A percentile compares a stretch with the other conserved stretches of the same genome.
Evolutionary conservation across 257 asterid genomes (phyloP).

Genomic region (Osmanthus fragrans): DNA sequence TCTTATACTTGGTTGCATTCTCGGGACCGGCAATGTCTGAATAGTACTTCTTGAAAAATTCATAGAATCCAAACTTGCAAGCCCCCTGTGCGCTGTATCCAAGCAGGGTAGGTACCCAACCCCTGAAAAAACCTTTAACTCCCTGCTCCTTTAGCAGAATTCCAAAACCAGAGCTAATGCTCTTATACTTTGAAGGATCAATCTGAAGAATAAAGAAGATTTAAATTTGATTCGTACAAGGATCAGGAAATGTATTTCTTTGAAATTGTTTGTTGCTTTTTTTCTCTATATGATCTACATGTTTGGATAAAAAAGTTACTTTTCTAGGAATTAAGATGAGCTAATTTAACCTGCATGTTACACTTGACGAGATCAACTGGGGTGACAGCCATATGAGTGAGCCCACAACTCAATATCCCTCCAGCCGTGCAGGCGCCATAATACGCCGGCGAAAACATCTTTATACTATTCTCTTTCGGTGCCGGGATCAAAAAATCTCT

Average conservation of each 20-base stretch:
- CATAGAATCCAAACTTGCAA: constrained; percentile 73
- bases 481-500: constrained; percentile 48
- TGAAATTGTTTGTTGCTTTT: neutral
- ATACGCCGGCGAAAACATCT: constrained; percentile 69
- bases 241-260: neutral
- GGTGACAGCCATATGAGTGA: constrained; percentile 75
- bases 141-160: constrained; percentile 73
- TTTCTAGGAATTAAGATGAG: neutral
- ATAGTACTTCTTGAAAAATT: constrained; percentile 72
- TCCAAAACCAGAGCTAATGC: constrained; percentile 62
- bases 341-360: constrained; percentile 73
- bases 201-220: constrained; percentile 40
- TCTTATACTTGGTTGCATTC: constrained; percentile 72
- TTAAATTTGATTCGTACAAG: neutral
- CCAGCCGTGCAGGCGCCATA: constrained; percentile 65
- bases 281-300: neutral
- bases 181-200: constrained; percentile 76
- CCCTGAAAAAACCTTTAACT: constrained; percentile 60
- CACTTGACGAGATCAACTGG: constrained; percentile 93
- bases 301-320: neutral
- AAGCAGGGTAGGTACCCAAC: constrained; percentile 82
- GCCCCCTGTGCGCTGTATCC: constrained; percentile 95
- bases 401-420: constrained; percentile 68
- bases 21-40: constrained; percentile 82
- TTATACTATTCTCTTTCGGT: constrained; percentile 61